phyloP scores from a whole-genome alignment of 1,284 basidiomycete genomes.

The Moniliella sp. region DNA sequence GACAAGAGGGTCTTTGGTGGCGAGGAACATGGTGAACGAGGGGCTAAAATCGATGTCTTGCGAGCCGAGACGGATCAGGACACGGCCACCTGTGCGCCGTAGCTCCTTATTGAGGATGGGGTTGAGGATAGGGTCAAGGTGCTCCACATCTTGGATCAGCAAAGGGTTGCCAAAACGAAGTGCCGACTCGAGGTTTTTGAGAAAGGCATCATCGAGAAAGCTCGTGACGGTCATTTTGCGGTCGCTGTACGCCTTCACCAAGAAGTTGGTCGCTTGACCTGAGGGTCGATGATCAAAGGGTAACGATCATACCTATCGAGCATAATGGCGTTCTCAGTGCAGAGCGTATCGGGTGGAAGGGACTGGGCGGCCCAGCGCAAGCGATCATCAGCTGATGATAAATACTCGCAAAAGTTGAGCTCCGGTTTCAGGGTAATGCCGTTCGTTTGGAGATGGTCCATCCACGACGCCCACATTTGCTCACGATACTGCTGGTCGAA shows the following conservation, averaged over 20 bases:
- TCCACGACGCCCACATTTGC: constrained; percentile 90
- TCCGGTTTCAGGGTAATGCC: constrained; percentile 78
- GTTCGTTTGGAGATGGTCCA: constrained; percentile 63
- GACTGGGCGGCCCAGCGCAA: constrained; percentile 86
- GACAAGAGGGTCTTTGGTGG: constrained; percentile 84
- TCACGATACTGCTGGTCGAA: constrained; percentile 97
- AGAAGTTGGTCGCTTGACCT: constrained; percentile 84
- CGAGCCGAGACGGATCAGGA: constrained; percentile 86
- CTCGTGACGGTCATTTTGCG: constrained; percentile 93
- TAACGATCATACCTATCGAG: constrained; percentile 93
- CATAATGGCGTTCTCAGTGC: constrained; percentile 89
- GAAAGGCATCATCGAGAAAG: constrained; percentile 93
- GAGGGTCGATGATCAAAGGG: constrained; percentile 91
- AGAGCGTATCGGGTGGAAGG: constrained; percentile 78
- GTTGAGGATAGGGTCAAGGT: constrained; percentile 90
- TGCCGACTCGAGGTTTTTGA: constrained; percentile 94
- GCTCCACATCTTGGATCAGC: constrained; percentile 90
- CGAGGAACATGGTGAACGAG: constrained; percentile 84
- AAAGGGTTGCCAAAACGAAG: constrained; percentile 93
- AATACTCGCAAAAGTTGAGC: constrained; percentile 75
- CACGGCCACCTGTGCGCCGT: constrained; percentile 64
- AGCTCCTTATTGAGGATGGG: constrained; percentile 93
- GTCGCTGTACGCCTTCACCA: constrained; percentile 80
- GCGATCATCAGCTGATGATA: constrained; percentile 89
- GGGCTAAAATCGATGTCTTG: constrained; percentile 99